A percentile compares a stretch with the other conserved stretches of the same genome.
These are phyloP conservation scores for Penicillium cosmopolitanum DNA, from an alignment of 495 filamentous ascomycete species.

Conservation along the genomic window DNA sequence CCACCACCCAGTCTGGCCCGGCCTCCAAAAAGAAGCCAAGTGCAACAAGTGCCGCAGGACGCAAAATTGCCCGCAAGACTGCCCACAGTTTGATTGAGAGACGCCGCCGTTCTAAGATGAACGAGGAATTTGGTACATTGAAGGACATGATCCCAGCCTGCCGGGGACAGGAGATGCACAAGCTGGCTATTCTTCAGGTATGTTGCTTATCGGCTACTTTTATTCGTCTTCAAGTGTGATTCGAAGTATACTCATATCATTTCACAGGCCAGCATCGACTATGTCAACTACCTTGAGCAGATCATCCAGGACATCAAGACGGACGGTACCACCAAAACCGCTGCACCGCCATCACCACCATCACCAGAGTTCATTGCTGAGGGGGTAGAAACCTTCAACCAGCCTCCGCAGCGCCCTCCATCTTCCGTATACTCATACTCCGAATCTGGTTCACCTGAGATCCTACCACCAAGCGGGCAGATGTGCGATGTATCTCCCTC, in stretches of 20 bases:
- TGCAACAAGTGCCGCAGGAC: slow-evolving; percentile 76
- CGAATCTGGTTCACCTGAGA: slow-evolving; percentile 41
- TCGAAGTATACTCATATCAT: neutral
- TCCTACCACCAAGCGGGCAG: slow-evolving; percentile 29
- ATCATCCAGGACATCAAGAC: slow-evolving; percentile 83
- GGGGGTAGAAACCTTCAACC: slow-evolving; percentile 15
- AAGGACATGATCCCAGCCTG: slow-evolving; percentile 98
- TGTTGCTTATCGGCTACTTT: slow-evolving; percentile 9
- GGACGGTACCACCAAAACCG: slow-evolving; percentile 36
- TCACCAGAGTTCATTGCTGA: slow-evolving; percentile 40
- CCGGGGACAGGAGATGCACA: slow-evolving; percentile 91
- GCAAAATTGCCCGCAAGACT: slow-evolving; percentile 94
- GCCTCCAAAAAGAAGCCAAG: slow-evolving; percentile 68
- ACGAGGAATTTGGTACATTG: slow-evolving; percentile 92
- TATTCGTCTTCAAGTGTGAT: neutral
- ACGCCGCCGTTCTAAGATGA: slow-evolving; percentile 93
- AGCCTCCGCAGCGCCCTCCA: slow-evolving; percentile 16
- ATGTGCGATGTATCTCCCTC: slow-evolving; percentile 40
- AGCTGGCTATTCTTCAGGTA: slow-evolving; percentile 94
- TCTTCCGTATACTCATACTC: slow-evolving; percentile 35
- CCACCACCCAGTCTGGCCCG: slow-evolving; percentile 22
- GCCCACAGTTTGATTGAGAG: slow-evolving; percentile 96
- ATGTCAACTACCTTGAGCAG: slow-evolving; percentile 90
- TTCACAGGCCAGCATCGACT: slow-evolving; percentile 87
- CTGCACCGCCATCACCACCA: slow-evolving; percentile 39